Evolutionary conservation across 495 filamentous ascomycete genomes (phyloP).

Genomic region (Patellaria atrata): DNA sequence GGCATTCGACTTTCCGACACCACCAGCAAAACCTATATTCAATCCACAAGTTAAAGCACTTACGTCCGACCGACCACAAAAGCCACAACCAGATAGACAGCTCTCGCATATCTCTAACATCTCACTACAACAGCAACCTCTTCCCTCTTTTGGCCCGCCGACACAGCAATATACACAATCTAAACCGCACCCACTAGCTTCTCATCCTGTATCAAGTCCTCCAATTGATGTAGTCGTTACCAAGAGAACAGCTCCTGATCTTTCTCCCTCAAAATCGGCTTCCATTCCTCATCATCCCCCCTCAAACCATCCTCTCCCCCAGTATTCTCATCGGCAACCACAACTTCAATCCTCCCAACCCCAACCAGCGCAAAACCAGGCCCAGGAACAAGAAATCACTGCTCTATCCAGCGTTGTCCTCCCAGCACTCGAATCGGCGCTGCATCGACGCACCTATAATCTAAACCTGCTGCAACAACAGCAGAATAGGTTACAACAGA

Average conservation of each 20-base stretch:
- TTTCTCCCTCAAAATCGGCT: neutral
- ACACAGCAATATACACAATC: neutral
- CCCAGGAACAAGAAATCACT: conserved; percentile 31
- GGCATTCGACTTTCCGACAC: neutral
- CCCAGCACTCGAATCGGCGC: conserved; percentile 77
- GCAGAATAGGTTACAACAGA: neutral
- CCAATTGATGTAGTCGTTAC: no score
- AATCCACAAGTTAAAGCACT: neutral
- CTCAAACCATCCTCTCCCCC: neutral
- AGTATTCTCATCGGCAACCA: no score
- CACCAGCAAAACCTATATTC: neutral
- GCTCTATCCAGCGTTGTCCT: conserved; percentile 74
- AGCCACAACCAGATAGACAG: no score
- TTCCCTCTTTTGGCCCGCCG: conserved; percentile 10
- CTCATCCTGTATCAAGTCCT: no score
- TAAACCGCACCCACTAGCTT: conserved; percentile 6
- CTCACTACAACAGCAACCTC: conserved; percentile 9
- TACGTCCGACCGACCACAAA: no score
- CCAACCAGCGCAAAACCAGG: conserved; percentile 17
- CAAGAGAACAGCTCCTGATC: no score
- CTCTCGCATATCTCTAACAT: neutral
- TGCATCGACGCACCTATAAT: conserved; percentile 59
- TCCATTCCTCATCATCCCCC: neutral
- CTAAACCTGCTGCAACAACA: conserved; percentile 30
- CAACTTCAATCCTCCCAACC: conserved; percentile 1